These are phyloP conservation scores for Fusarium nodosum DNA, from an alignment of 2,329 filamentous ascomycete species.

Conservation along the genomic window DNA sequence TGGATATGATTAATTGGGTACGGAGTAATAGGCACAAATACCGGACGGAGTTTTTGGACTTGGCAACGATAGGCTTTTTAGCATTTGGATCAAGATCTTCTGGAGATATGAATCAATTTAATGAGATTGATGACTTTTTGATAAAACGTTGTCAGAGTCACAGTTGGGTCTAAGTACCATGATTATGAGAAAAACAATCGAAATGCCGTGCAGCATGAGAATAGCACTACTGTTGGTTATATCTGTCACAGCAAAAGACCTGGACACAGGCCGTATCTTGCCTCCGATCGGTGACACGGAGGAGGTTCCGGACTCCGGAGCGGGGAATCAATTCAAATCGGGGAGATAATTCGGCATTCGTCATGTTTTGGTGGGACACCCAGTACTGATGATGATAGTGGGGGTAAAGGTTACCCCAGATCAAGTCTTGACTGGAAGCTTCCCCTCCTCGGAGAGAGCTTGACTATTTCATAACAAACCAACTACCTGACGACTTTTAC, in stretches of 20 bases:
- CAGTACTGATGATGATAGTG: slow-evolving; percentile 36
- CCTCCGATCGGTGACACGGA: slow-evolving; percentile 35
- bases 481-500: slow-evolving; percentile 20
- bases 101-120: background rate
- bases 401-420: slow-evolving; percentile 38
- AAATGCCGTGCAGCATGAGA: background rate
- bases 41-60: slow-evolving; percentile 8
- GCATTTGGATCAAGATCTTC: background rate
- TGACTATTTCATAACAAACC: slow-evolving; percentile 30
- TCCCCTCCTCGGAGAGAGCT: slow-evolving; percentile 34
- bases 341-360: slow-evolving; percentile 48
- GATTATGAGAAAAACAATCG: background rate
- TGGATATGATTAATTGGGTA: background rate
- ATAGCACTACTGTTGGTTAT: background rate
- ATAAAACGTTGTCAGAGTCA: background rate
- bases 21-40: slow-evolving; percentile 12
- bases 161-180: too few relatives aligned
- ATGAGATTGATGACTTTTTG: background rate
- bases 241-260: background rate
- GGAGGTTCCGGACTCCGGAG: slow-evolving; percentile 34
- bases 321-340: slow-evolving; percentile 24
- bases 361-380: slow-evolving; percentile 28
- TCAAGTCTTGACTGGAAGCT: slow-evolving; percentile 35
- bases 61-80: background rate
- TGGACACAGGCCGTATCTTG: background rate